phyloP scores from a whole-genome alignment of 805 yeast genomes.

The Cyberlindnera xylosilytica region DNA sequence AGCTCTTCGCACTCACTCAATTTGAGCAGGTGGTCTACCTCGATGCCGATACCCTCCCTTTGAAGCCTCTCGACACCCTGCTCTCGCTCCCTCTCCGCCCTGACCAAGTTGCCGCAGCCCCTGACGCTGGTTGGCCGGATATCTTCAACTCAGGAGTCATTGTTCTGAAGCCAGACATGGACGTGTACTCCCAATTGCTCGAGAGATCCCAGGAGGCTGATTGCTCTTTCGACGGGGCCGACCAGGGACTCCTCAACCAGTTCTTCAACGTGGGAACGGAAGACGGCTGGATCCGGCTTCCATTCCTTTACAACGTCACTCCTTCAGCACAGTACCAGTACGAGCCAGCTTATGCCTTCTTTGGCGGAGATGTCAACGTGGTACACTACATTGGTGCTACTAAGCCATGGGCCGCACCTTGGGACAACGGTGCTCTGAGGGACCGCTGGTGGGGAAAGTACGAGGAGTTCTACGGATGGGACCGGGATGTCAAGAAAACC shows the following conservation, averaged over 20 bases:
- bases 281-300: constrained; percentile 61
- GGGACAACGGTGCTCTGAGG: constrained; percentile 17
- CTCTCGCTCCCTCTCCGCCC: constrained; percentile 21
- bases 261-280: constrained; percentile 39
- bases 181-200: constrained; percentile 40
- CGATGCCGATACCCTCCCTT: constrained; percentile 62
- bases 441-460: constrained; percentile 26
- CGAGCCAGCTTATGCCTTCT: constrained; percentile 63
- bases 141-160: constrained; percentile 77
- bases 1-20: constrained; percentile 43
- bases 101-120: constrained; percentile 42
- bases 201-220: constrained; percentile 25
- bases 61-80: constrained; percentile 26
- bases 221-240: constrained; percentile 77
- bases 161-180: constrained; percentile 48
- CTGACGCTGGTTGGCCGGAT: constrained; percentile 90
- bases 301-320: constrained; percentile 85
- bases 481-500: constrained; percentile 13
- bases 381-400: constrained; percentile 65
- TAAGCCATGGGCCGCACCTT: constrained; percentile 49
- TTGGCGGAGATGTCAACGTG: constrained; percentile 40
- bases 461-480: constrained; percentile 20
- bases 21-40: constrained; percentile 51
- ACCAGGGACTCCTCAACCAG: constrained; percentile 80
- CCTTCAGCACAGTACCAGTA: constrained; percentile 66